A percentile compares a stretch with the other conserved stretches of the same genome.
phyloP scores from a whole-genome alignment of 164 flowering plant species.

The Annona cherimola region DNA sequence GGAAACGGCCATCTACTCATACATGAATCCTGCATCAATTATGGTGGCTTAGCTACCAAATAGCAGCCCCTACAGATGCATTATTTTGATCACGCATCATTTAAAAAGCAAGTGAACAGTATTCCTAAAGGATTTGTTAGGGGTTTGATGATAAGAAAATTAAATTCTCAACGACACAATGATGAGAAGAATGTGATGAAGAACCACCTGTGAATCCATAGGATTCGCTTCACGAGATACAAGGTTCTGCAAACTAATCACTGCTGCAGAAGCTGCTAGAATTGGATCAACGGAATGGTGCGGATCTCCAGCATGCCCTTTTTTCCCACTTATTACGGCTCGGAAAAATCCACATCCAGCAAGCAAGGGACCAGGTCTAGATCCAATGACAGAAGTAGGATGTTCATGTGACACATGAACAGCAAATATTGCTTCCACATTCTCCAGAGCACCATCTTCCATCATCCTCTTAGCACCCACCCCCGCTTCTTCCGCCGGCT shows the following conservation, averaged over 20 bases:
- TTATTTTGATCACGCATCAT: background rate
- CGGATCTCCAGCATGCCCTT: conserved; percentile 28
- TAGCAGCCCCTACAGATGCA: too few species aligned
- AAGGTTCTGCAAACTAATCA: conserved; percentile 74
- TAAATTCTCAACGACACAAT: background rate
- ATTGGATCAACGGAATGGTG: conserved; percentile 45
- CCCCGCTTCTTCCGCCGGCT: conserved; percentile 96
- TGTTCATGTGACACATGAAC: conserved; percentile 61
- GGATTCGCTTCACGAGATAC: conserved; percentile 92
- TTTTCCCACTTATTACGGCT: conserved; percentile 49
- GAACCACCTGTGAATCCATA: conserved; percentile 65
- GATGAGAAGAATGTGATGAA: background rate
- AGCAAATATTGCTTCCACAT: conserved; percentile 86
- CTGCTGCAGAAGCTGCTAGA: conserved; percentile 73
- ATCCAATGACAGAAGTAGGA: conserved; percentile 61
- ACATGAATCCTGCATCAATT: too few species aligned
- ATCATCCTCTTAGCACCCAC: conserved; percentile 83
- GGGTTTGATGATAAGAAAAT: background rate
- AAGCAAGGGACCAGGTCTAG: conserved; percentile 76
- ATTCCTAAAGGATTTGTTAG: background rate
- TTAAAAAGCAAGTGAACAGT: background rate
- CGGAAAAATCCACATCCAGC: conserved; percentile 85
- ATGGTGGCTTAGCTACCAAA: too few species aligned
- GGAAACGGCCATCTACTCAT: too few species aligned
- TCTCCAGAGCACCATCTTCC: conserved; percentile 61